Conservation (phyloP, 306 rosid species). For the Sphenostylis stenocarpa region DNA sequence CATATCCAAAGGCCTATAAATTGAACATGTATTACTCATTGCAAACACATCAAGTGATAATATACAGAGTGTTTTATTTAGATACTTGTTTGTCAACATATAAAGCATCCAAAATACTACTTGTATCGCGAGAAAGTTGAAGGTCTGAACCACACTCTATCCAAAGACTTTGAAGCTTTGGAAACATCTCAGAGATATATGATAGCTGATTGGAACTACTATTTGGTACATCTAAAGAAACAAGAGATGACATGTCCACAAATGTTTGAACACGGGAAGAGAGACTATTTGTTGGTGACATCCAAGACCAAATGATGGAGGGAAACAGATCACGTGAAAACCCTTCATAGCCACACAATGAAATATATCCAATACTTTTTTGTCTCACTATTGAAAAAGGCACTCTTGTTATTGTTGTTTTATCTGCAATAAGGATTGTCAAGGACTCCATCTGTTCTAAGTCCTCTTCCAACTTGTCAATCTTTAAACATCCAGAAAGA, state of each 20-base stretch:
- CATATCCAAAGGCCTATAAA: no score
- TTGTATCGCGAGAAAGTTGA: no score
- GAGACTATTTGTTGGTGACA: conserved; percentile 21
- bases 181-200: neutral
- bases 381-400: conserved; percentile 13
- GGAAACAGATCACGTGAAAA: conserved; percentile 27
- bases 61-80: no score
- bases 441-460: conserved; percentile 30
- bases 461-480: conserved; percentile 33
- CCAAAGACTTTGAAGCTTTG: conserved; percentile 8
- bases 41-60: no score
- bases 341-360: conserved; percentile 32
- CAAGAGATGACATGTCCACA: neutral
- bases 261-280: neutral
- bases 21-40: no score
- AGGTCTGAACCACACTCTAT: no score
- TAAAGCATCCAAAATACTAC: no score
- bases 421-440: conserved; percentile 31
- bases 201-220: neutral
- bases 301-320: conserved; percentile 29
- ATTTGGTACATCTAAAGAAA: neutral
- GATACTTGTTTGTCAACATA: no score
- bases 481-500: conserved; percentile 25
- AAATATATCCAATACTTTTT: conserved; percentile 1
- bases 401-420: conserved; percentile 31